Percentiles rank a stretch among this genome's conserved stretches.
Conservation (phyloP, 805 yeast species). For the Wickerhamomyces hampshirensis region DNA sequence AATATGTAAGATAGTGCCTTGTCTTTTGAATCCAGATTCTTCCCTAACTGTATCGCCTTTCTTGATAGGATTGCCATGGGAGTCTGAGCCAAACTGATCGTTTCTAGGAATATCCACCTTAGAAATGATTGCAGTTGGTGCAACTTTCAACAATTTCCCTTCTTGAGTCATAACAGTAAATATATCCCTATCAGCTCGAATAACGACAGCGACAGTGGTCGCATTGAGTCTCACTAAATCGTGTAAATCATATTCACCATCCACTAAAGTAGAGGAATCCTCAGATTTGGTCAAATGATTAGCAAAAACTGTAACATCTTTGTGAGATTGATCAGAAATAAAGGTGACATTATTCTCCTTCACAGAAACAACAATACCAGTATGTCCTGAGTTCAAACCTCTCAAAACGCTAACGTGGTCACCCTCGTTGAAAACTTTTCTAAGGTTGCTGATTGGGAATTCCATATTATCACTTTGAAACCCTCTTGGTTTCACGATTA, state of each 20-base stretch:
- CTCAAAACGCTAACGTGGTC: constrained; percentile 91
- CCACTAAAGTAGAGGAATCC: constrained; percentile 74
- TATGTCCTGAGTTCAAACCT: constrained; percentile 90
- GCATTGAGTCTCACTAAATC: constrained; percentile 88
- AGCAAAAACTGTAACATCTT: constrained; percentile 89
- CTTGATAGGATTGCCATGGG: constrained; percentile 75
- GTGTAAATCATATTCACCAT: constrained; percentile 78
- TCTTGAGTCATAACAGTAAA: constrained; percentile 78
- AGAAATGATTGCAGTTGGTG: constrained; percentile 79
- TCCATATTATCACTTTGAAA: constrained; percentile 56
- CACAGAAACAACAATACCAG: constrained; percentile 86
- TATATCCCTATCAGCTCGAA: constrained; percentile 83
- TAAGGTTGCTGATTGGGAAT: constrained; percentile 73
- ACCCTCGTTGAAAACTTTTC: constrained; percentile 86
- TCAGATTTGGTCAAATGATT: constrained; percentile 87
- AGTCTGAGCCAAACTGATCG: constrained; percentile 82
- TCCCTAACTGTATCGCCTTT: constrained; percentile 95
- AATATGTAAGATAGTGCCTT: constrained; percentile 84
- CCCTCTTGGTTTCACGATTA: constrained; percentile 41
- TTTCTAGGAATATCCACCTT: constrained; percentile 61
- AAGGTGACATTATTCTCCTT: constrained; percentile 83
- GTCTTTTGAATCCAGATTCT: constrained; percentile 73
- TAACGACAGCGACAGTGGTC: constrained; percentile 81
- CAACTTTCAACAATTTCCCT: constrained; percentile 66
- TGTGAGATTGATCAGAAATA: constrained; percentile 81